Evolutionary conservation across 805 yeast genomes (phyloP).

Genomic region (Candida michaelii): DNA sequence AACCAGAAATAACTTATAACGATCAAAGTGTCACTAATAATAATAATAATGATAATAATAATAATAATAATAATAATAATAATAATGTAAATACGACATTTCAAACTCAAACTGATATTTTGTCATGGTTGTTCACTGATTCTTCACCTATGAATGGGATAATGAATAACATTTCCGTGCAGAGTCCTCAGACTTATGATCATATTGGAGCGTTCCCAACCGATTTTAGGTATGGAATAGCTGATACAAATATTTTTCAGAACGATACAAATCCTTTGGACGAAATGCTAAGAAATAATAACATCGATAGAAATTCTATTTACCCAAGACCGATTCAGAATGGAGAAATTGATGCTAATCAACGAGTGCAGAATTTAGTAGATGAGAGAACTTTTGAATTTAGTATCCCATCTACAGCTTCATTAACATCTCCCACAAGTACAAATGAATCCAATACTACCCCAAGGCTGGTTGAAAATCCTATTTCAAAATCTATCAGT

Average conservation of each 20-base stretch:
- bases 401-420: slow-evolving; percentile 23
- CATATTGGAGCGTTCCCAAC: background rate
- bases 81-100: background rate
- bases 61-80: background rate
- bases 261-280: slow-evolving; percentile 41
- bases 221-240: slow-evolving; percentile 24
- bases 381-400: slow-evolving; percentile 6
- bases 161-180: background rate
- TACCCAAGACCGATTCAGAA: background rate
- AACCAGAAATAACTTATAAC: background rate
- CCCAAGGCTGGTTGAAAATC: slow-evolving; percentile 2
- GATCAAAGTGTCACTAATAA: too few species aligned
- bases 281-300: slow-evolving; percentile 25
- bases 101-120: slow-evolving; percentile 33
- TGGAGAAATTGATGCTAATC: background rate
- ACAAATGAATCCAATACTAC: slow-evolving; percentile 18
- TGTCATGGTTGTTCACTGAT: slow-evolving; percentile 42
- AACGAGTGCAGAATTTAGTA: background rate
- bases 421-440: slow-evolving; percentile 34
- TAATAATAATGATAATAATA: background rate
- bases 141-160: slow-evolving; percentile 17
- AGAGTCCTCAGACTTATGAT: slow-evolving; percentile 1
- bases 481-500: slow-evolving; percentile 1
- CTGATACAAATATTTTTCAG: slow-evolving; percentile 37
- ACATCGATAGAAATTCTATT: background rate